Conservation (phyloP, 257 asterid genomes). For the Galeopsis tetrahit region DNA sequence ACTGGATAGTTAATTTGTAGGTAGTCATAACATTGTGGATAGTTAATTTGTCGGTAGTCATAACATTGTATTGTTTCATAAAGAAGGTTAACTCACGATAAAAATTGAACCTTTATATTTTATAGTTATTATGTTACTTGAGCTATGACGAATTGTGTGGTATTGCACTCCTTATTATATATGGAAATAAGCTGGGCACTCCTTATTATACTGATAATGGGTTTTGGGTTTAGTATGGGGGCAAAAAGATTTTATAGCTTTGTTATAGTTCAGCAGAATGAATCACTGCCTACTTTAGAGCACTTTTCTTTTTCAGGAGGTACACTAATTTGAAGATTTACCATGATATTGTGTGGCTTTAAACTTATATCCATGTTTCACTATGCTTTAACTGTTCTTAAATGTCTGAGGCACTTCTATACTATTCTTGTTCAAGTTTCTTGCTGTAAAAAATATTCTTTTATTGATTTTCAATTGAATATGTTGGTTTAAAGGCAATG, state of each 20-base stretch:
- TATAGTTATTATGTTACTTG: not conserved
- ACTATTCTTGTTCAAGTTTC: constrained; percentile 10
- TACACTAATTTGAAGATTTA: not conserved
- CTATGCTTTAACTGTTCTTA: constrained; percentile 18
- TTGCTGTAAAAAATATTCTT: not conserved
- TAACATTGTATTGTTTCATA: constrained; percentile 10
- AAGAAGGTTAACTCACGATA: not conserved
- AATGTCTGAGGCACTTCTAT: not conserved
- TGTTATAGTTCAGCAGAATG: not conserved
- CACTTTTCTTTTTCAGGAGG: not conserved
- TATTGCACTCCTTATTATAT: not conserved
- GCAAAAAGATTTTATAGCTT: not conserved
- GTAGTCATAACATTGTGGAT: constrained; percentile 1
- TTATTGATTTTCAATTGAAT: constrained; percentile 9
- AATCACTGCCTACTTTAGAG: constrained; percentile 1
- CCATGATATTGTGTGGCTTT: not conserved
- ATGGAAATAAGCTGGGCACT: not conserved
- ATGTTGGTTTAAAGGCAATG: constrained; percentile 14
- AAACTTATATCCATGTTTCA: not conserved
- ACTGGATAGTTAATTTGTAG: not conserved
- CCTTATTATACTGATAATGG: not conserved
- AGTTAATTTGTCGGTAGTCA: constrained; percentile 6
- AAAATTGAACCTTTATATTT: not conserved
- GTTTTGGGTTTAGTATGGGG: not conserved
- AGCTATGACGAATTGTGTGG: not conserved